phyloP scores from a whole-genome alignment of 306 rosid species.

The Prosopis cineraria region DNA sequence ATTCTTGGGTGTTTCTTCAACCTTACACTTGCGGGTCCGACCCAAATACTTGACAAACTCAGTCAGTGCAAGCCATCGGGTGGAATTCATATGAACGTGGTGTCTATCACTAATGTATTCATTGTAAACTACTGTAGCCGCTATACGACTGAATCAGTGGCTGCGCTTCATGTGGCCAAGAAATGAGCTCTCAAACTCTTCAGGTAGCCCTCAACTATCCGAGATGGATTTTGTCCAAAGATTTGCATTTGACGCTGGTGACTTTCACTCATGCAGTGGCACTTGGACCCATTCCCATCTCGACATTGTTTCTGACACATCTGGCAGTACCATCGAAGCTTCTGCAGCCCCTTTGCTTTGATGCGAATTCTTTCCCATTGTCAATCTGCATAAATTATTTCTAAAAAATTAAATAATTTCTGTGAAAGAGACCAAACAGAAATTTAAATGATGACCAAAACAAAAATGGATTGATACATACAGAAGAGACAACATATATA shows the following conservation, averaged over 20 bases:
- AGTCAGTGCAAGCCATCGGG: conserved; percentile 79
- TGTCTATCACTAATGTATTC: conserved; percentile 84
- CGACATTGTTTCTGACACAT: conserved; percentile 98
- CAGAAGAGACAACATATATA: neutral
- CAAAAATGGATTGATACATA: neutral
- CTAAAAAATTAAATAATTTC: neutral
- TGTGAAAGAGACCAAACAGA: neutral
- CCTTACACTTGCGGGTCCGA: conserved; percentile 78
- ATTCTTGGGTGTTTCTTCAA: conserved; percentile 94
- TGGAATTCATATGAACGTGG: conserved; percentile 89
- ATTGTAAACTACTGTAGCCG: conserved; percentile 90
- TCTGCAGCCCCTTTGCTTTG: conserved; percentile 94
- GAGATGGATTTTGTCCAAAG: conserved; percentile 75
- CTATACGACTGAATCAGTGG: conserved; percentile 86
- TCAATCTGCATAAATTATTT: conserved; percentile 17
- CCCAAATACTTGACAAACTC: conserved; percentile 90
- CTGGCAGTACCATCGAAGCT: conserved; percentile 97
- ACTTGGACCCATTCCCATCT: conserved; percentile 92
- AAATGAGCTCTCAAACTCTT: conserved; percentile 72
- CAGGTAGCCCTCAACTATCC: conserved; percentile 80
- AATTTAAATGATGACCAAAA: neutral
- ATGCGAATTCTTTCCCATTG: conserved; percentile 88
- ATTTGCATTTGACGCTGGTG: conserved; percentile 96
- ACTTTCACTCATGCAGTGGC: conserved; percentile 92
- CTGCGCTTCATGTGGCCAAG: conserved; percentile 89